Evolutionary conservation across 2,329 filamentous ascomycete genomes (phyloP), one percentile per base, ranked within the genome.

Genomic region (Aspergillus amoenus): DNA sequence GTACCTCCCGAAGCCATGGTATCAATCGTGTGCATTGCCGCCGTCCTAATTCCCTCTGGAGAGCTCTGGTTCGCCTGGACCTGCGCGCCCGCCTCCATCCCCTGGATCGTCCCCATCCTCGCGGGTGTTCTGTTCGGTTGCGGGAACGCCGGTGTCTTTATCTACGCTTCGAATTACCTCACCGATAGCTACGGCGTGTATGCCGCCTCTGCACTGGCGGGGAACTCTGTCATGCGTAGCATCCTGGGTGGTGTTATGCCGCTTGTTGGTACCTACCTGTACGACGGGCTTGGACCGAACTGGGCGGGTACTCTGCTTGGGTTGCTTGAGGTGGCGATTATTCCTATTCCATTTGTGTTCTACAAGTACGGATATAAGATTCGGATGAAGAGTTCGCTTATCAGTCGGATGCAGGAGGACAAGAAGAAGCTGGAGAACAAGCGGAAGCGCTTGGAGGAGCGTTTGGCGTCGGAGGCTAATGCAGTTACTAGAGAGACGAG

Each of bases 41-140:
- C 90, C 0, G 70, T 95, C 1, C 77, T 91, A 1, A 86, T 89
- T 0, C 89, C 91, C 0, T 72, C 90, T 3, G 93, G 92, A 15
- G 88, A 96, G 73, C 82, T 97, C 22, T 88, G 88, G 72, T 97
- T 97, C 68, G 86, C 90, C 0, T 96, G 91, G 91, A 96, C 92
- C 0, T 92, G 88, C 59, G 84, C 91, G 0, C 92, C 92, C 0
- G 77, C 75, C 0, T 83, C 84, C 4, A 90, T 95, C 32, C 92
- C 91, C 70, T 95, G 90, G 88, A 86, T 91, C n/a, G 80, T 85
- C 18, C 88, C 90, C 1, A 88, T 95, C 48, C 78, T 90, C 0
- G 90, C 90, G 1, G 90, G 91, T 0, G 82, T 95, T 5, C 88
- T 88, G 0, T 95, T 94, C 65, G 90, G 90, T 9, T 81, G 83